phyloP scores from a whole-genome alignment of 768 basidiomycete genomes.

The Hypholoma sublateritium region DNA sequence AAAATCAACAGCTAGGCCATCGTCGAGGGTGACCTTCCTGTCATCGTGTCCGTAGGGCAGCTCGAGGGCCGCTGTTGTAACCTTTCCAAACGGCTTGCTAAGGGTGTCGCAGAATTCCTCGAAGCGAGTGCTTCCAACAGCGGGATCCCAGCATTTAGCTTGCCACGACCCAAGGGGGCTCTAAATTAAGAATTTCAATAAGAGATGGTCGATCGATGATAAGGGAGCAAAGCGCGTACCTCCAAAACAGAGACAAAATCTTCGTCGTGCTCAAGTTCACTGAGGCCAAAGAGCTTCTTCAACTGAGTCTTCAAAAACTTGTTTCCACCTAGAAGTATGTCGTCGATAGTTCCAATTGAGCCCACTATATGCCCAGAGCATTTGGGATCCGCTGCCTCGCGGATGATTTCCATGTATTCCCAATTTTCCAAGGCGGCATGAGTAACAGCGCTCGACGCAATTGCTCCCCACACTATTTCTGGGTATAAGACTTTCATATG shows the following conservation, averaged over 20 bases:
- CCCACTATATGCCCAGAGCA: constrained; percentile 62
- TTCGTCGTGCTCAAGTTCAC: constrained; percentile 63
- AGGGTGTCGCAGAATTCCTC: constrained; percentile 68
- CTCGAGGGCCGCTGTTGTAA: constrained; percentile 26
- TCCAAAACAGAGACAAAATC: constrained; percentile 75
- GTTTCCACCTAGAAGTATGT: constrained; percentile 47
- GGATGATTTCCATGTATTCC: constrained; percentile 87
- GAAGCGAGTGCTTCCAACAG: constrained; percentile 58
- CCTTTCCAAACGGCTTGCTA: constrained; percentile 39
- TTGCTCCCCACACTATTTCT: constrained; percentile 84
- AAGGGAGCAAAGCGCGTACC: constrained; percentile 34
- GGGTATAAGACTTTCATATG: constrained; percentile 90
- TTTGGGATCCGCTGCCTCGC: constrained; percentile 60
- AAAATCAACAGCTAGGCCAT: constrained; percentile 52
- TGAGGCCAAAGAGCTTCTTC: constrained; percentile 78
- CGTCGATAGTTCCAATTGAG: constrained; percentile 60
- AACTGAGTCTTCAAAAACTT: constrained; percentile 44
- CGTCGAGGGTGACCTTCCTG: constrained; percentile 46
- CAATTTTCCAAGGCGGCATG: constrained; percentile 81
- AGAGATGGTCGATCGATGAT: background rate
- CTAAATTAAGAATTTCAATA: constrained; percentile 30
- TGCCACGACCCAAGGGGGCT: constrained; percentile 76
- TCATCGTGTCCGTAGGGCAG: constrained; percentile 49
- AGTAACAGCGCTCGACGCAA: constrained; percentile 87
- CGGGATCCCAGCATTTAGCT: constrained; percentile 83